Base-by-base conservation (phyloP, 257 asterid species). In the Fraxinus quadrangulata region DNA sequence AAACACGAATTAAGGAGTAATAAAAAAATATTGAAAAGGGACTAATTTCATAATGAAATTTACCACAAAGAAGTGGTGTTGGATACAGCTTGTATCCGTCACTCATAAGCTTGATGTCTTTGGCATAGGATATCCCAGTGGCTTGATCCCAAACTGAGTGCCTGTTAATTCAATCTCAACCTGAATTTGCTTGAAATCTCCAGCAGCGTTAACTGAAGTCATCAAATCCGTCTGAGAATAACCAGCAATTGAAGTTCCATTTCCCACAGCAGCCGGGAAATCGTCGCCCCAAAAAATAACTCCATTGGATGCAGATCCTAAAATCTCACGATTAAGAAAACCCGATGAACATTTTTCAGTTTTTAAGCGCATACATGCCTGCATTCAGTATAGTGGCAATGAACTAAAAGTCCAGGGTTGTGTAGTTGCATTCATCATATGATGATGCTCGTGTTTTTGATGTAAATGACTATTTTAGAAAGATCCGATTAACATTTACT, bases 41-140 rank as follows among this genome's bases (percentile, higher is more conserved):
- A 70, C 13, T 6, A 17, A 36, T 36, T 23, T 31, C 16, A 2
- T 31, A 11, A 30, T 51, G 47, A 40, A 51, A 16, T 51, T 73
- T 63, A 89, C 94, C 87, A 7, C 26, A 47, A 6, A 70, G 83
- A 56, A 28, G 83, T 24, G 97, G 71, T 2, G 80, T 69, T 19
- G 93, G 97, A 71, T 93, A 89, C 28, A 26, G 28, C 61, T 83
- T 86, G 73, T 77, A 91, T 37, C 95, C 97, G 24, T 86, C 93
- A 42, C 87, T 90, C 0, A 61, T 80, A 14, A 89, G 89, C 81
- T 75, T 83, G 73, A 90, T 36, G 75, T 84, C 72, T 71, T 73
- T 1, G 95, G 97, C 95, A 89, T 88, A 11, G 97, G 97, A 76
- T 56, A 68, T 17, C 87, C 86, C 0, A 83, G 83, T 10, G 78